These are phyloP conservation scores for Takakia lepidozioides DNA, from an alignment of 225 moss, liverwort and hornwort species.

Conservation along the genomic window DNA sequence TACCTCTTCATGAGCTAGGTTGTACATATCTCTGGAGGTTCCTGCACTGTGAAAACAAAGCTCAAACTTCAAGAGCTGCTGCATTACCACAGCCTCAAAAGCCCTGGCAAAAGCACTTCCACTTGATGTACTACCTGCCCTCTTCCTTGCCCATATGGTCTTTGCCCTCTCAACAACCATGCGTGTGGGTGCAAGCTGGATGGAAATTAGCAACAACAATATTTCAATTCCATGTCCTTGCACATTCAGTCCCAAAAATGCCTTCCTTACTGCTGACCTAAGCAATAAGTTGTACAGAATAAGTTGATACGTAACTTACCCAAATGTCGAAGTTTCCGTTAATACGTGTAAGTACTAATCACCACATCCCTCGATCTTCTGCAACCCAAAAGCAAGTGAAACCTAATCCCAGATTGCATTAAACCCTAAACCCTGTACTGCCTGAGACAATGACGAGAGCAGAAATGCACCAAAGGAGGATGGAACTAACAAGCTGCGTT, in stretches of 20 bases:
- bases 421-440: neutral
- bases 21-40: slow-evolving; percentile 40
- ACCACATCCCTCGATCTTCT: neutral
- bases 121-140: slow-evolving; percentile 23
- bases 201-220: neutral
- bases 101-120: slow-evolving; percentile 64
- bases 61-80: slow-evolving; percentile 56
- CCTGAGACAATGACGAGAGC: neutral
- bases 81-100: slow-evolving; percentile 63
- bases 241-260: neutral
- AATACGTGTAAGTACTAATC: neutral
- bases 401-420: neutral
- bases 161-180: slow-evolving; percentile 53
- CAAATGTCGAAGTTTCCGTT: too few relatives aligned
- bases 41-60: slow-evolving; percentile 60
- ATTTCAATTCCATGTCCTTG: neutral
- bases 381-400: neutral
- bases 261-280: too few relatives aligned
- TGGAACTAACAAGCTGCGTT: slow-evolving; percentile 55
- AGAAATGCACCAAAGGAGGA: slow-evolving; percentile 1
- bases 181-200: slow-evolving; percentile 63
- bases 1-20: slow-evolving; percentile 45
- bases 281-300: too few relatives aligned
- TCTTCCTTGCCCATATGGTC: slow-evolving; percentile 23
- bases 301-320: too few relatives aligned